Evolutionary conservation across 2,329 filamentous ascomycete species (phyloP), one percentile per base, ranked within the genome.

Genomic region (Cladosporium oxysporum): DNA sequence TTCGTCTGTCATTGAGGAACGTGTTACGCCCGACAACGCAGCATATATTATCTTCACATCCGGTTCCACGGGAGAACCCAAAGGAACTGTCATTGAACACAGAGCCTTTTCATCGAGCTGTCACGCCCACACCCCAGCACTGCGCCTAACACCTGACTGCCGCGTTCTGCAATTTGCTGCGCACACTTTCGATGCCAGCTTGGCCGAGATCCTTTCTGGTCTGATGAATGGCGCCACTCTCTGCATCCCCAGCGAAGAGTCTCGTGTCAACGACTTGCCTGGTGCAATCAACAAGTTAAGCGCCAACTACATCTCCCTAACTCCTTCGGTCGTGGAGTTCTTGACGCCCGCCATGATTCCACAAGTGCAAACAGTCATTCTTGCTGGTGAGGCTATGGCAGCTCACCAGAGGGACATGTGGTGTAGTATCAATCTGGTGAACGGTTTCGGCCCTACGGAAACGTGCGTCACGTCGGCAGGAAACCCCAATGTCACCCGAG

Each of bases 31-130:
- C 18, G 26, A 26, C 26, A 63, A 66, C 37, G 64, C 59, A 21
- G 64, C 74, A 18, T 96, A 96, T 74, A 86, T 91, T 23, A 88
- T 96, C 1, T 96, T 91, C 75, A 96, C 91, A 0, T 93, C 90
- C 23, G 93, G 93, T 3, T 94, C 90, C 47, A 96, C 92, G 0
- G 92, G 91, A 0, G 82, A 81, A 1, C 92, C 91, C 0, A 96
- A 96, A 74, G 91, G 91, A 2, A 90, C 96, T 2, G 83, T 91
- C 4, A 85, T 96, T 7, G 50, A 63, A 44, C 61, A 63, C 50
- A 3, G 61, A 3, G 61, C 61, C 1, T 63, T 63, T 26, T 33
- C 61, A 26, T 63, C 61, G 6, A 63, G 61, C 61, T 63, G 31
- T 11, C 31, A 47, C 28, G 47, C 53, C 8, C 57, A 65, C 53